Evolutionary conservation across 1,284 basidiomycete genomes (phyloP).

Genomic region (Meira nashicola): DNA sequence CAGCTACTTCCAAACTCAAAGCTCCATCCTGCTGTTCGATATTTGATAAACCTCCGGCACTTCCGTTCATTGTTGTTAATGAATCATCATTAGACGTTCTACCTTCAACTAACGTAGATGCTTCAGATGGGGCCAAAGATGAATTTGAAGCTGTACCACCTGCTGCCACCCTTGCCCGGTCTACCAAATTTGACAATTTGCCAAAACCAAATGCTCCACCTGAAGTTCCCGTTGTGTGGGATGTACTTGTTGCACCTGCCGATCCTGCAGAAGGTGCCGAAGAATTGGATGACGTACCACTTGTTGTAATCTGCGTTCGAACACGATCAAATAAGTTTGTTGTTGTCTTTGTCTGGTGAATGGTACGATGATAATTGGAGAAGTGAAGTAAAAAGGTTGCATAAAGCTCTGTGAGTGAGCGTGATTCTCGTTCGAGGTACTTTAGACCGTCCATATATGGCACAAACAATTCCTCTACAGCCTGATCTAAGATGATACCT

Average conservation of each 20-base stretch:
- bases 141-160: slow-evolving; percentile 14
- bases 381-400: slow-evolving; percentile 70
- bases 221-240: slow-evolving; percentile 22
- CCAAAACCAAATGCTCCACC: slow-evolving; percentile 36
- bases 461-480: slow-evolving; percentile 92
- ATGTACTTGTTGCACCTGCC: slow-evolving; percentile 14
- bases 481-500: slow-evolving; percentile 77
- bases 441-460: slow-evolving; percentile 81
- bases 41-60: background rate
- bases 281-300: slow-evolving; percentile 54
- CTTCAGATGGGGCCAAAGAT: background rate
- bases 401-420: slow-evolving; percentile 78
- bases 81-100: background rate
- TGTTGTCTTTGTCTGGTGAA: slow-evolving; percentile 74
- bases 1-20: slow-evolving; percentile 40
- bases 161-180: slow-evolving; percentile 28
- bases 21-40: slow-evolving; percentile 38
- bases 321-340: slow-evolving; percentile 78
- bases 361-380: slow-evolving; percentile 68
- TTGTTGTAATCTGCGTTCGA: slow-evolving; percentile 79
- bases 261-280: slow-evolving; percentile 3
- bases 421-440: slow-evolving; percentile 88
- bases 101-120: slow-evolving; percentile 4
- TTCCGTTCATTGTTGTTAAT: background rate
- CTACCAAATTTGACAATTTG: slow-evolving; percentile 44